Conservation (phyloP, 2,329 filamentous ascomycete genomes). For the Epichloe sibirici region DNA sequence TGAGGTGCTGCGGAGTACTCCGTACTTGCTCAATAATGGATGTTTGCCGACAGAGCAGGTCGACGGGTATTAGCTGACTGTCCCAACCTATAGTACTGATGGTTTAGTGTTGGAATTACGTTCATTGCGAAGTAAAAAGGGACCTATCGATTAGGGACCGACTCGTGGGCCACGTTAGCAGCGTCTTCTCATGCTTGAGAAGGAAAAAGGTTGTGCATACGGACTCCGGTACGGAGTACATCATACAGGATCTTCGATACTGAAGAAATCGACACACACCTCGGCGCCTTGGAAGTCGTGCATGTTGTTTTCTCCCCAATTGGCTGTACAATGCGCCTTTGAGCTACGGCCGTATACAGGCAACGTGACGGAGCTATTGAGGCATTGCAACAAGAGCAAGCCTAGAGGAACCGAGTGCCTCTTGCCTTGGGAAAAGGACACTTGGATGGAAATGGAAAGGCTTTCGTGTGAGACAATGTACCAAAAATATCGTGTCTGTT, state of each 20-base stretch:
- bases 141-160: too few species aligned
- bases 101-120: not conserved
- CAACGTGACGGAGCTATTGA: not conserved
- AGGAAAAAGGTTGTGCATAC: not conserved
- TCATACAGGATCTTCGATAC: too few species aligned
- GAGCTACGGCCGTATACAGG: not conserved
- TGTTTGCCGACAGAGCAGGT: not conserved
- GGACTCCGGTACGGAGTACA: not conserved
- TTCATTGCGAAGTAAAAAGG: too few species aligned
- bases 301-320: not conserved
- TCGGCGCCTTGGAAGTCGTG: not conserved
- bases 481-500: constrained; percentile 10
- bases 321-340: not conserved
- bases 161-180: not conserved
- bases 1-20: not conserved
- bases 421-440: not conserved
- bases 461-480: constrained; percentile 9
- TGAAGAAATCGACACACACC: too few species aligned
- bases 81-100: not conserved
- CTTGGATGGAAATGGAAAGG: not conserved
- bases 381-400: too few species aligned
- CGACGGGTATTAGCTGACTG: not conserved
- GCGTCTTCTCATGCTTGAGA: not conserved
- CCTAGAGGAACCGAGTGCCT: too few species aligned
- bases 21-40: not conserved